Evolutionary conservation across 192 early-diverging fungal genomes (phyloP), one percentile per base, ranked within the genome.

Genomic region (Spizellomyces sp.): DNA sequence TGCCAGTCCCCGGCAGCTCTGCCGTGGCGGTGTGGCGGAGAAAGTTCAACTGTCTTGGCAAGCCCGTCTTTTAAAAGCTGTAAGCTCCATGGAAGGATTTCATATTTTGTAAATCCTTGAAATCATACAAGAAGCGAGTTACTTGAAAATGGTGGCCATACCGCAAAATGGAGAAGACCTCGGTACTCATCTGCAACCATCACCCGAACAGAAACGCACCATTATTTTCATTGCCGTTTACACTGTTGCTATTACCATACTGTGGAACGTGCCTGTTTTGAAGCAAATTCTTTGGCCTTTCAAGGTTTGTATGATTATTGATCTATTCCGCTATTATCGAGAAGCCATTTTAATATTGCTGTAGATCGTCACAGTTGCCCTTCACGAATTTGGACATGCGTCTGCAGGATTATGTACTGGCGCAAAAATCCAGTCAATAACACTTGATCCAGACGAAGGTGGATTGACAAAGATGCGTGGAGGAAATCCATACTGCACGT

Each of bases 381-480:
- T 99, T 50, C 97, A 99, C 74, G 97, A 99, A 78, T 96, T 96
- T 75, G 90, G 93, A 41, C 95, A 99, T 76, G 97, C 95, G 2
- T 83, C 84, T 41, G 94, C 94, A 19, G 94, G 93, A 0, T 81
- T 86, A 45, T 86, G 88, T 66, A 98, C 95, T n/a, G 93, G 95
- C 19, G 97, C 90, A 14, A 88, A 89, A 64, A 92, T 99, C 12
- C 84, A 91, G 62, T 90, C 90, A 19, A 94, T 99, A 58, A 89
- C 90, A 19, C 87, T 98, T 56, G 91, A 98, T 68, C 95, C 96
- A 6, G 88, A 96, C 76, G 89, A 96, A 75, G 96, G 96, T 42
- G 96, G 96, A 6, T 78, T 94, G 43, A 95, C 93, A 5, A 81
- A 78, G 59, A 93, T 92, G 91, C 80, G 82, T 64, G 81, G 90